Base-by-base conservation (phyloP, 2,329 filamentous ascomycete genomes). In the Ophiocordyceps australis region DNA sequence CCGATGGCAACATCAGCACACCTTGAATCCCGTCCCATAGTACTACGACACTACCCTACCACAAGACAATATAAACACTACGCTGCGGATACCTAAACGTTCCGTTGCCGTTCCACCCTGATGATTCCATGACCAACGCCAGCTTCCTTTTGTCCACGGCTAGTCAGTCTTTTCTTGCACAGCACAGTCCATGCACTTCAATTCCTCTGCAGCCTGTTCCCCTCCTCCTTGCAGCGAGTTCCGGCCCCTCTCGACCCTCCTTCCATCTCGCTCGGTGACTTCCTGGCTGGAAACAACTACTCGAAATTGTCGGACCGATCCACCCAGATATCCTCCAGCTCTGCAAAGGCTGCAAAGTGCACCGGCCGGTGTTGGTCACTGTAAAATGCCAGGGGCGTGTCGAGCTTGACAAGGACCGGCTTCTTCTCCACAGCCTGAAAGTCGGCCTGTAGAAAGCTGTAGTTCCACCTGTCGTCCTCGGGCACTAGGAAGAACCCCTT, bases 261-360 rank as follows among this genome's bases (percentile, higher is more conserved):
- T 13, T 20, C 17, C 8, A 17, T 8, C 18, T 17, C 16, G 7
- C 10, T 13, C 20, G 21, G 12, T 7, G 16, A n/a, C 26, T 8
- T 23, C 9, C 17, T 19, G 7, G 5, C 22, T 5, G 5, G n/a
- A 5, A 17, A 27, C 24, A 24, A 25, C 62, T 66, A 95, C 40
- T 82, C 86, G 58, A 98, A 92, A 49, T 85, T 86, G 57, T 98
- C 86, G 35, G 71, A 71, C 41, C 83, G 65, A 50, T 98, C 89
- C 24, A 94, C 85, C 71, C 85, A 92, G 22, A 92, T 79, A 52
- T 98, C 86, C 56, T 98, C 89, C 47, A 98, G 54, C 59, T 98
- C 86, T 1, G 85, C 82, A 55, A 98, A 98, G 52, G 83, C 93
- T 49, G 86, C 77, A 66, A 98, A 98, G 56, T 98, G 89, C 29